Conservation (phyloP, 1,284 basidiomycete genomes). For the Entoloma clypeatum region DNA sequence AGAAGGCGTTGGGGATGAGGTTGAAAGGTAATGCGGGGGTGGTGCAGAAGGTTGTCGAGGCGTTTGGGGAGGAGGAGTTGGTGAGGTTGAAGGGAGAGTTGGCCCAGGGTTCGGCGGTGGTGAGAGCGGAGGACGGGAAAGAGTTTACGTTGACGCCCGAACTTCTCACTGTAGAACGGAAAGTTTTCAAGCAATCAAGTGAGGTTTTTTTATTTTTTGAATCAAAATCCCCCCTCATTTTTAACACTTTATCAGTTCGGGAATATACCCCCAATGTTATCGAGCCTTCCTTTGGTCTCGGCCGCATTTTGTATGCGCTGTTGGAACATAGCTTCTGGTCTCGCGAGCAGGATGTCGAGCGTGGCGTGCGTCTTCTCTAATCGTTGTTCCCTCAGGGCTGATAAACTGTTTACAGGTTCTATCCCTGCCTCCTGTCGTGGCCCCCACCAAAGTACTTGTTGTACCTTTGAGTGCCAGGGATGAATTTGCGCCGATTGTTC, state of each 20-base stretch:
- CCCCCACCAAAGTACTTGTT: conserved; percentile 95
- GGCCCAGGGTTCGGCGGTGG: conserved; percentile 54
- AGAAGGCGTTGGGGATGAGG: conserved; percentile 86
- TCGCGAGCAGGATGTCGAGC: conserved; percentile 86
- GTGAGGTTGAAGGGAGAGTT: conserved; percentile 73
- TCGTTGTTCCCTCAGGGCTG: conserved; percentile 16
- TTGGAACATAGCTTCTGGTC: conserved; percentile 98
- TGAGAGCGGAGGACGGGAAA: conserved; percentile 58
- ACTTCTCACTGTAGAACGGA: conserved; percentile 76
- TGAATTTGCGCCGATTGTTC: conserved; percentile 81
- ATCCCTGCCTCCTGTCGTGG: conserved; percentile 86
- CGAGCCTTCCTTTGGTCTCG: conserved; percentile 97
- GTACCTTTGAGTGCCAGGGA: conserved; percentile 91
- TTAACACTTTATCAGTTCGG: conserved; percentile 56
- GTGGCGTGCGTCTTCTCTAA: conserved; percentile 58
- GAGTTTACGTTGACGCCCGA: conserved; percentile 74
- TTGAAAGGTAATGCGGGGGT: conserved; percentile 83
- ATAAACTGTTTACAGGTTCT: conserved; percentile 58
- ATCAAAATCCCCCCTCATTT: conserved; percentile 8
- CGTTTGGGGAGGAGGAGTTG: conserved; percentile 69
- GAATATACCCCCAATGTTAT: conserved; percentile 98
- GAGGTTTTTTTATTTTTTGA: conserved; percentile 28
- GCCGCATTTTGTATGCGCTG: conserved; percentile 91
- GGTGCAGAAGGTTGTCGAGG: conserved; percentile 69
- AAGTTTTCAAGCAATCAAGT: conserved; percentile 90